A percentile compares a stretch with the other conserved stretches of the same genome.
phyloP scores from a whole-genome alignment of 192 early-diverging fungal species.

The Coemansia sp. region DNA sequence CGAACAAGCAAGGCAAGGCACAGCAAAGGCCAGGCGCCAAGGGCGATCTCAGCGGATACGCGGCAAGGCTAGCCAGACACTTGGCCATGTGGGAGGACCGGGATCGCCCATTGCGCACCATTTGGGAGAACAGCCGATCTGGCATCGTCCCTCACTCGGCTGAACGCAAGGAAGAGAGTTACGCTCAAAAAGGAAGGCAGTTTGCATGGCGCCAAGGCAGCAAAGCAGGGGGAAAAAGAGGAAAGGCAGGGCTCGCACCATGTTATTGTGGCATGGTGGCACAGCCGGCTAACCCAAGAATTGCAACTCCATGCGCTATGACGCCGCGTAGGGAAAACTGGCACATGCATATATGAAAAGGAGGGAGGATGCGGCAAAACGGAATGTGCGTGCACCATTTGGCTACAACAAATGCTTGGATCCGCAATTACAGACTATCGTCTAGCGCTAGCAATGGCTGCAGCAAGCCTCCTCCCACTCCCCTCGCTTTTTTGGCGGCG shows the following conservation, averaged over 20 bases:
- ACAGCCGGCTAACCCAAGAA: conserved; percentile 2
- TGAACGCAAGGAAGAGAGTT: background rate
- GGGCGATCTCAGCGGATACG: conserved; percentile 1
- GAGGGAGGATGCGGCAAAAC: background rate
- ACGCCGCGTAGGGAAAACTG: background rate
- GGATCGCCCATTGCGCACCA: background rate
- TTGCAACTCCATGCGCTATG: conserved; percentile 11
- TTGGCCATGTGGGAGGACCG: background rate
- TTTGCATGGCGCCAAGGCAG: background rate
- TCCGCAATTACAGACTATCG: background rate
- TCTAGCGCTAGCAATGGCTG: background rate
- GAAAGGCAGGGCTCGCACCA: background rate
- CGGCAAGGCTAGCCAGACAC: background rate
- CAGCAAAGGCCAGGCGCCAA: background rate
- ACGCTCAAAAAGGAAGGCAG: conserved; percentile 4
- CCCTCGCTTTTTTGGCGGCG: background rate
- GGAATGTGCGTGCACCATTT: conserved; percentile 1
- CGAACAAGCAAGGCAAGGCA: background rate
- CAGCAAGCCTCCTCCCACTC: background rate
- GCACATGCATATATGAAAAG: conserved; percentile 17
- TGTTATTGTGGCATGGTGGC: conserved; percentile 14
- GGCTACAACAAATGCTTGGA: background rate
- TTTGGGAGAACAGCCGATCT: background rate
- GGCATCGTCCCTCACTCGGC: background rate
- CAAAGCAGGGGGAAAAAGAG: background rate